These are phyloP conservation scores for Trichoderma asperellum DNA, from an alignment of 2,329 filamentous ascomycete species.

Conservation along the genomic window DNA sequence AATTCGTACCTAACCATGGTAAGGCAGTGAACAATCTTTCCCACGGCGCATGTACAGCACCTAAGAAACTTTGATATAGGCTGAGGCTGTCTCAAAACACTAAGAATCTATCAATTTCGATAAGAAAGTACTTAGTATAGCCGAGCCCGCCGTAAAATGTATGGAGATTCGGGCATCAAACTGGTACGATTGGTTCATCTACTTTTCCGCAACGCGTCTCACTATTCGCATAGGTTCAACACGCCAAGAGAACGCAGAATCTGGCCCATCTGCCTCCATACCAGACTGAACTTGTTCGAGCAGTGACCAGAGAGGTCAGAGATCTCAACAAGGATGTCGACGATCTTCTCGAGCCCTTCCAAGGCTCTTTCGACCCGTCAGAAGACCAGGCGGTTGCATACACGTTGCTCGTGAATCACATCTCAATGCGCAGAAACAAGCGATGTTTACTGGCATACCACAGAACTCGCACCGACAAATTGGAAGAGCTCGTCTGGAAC, in stretches of 20 bases:
- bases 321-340: constrained; percentile 87
- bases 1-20: not conserved
- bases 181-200: constrained; percentile 58
- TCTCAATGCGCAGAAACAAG: constrained; percentile 95
- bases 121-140: not conserved
- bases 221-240: constrained; percentile 68
- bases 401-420: constrained; percentile 86
- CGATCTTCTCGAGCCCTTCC: constrained; percentile 78
- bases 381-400: constrained; percentile 83
- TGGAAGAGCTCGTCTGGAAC: constrained; percentile 93
- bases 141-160: constrained; percentile 59
- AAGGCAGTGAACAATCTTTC: not conserved
- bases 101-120: not conserved
- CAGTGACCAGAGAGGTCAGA: constrained; percentile 86
- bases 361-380: constrained; percentile 82
- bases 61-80: not conserved
- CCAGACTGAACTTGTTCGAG: constrained; percentile 86
- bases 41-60: not conserved
- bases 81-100: not conserved
- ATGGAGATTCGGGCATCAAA: constrained; percentile 85
- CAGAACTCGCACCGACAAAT: constrained; percentile 82
- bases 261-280: constrained; percentile 87
- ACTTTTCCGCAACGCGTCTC: constrained; percentile 17
- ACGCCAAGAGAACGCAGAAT: constrained; percentile 92
- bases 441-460: constrained; percentile 95